A percentile compares a stretch with the other conserved stretches of the same genome.
Conservation (phyloP, 306 rosid genomes). For the Pyrus communis region DNA sequence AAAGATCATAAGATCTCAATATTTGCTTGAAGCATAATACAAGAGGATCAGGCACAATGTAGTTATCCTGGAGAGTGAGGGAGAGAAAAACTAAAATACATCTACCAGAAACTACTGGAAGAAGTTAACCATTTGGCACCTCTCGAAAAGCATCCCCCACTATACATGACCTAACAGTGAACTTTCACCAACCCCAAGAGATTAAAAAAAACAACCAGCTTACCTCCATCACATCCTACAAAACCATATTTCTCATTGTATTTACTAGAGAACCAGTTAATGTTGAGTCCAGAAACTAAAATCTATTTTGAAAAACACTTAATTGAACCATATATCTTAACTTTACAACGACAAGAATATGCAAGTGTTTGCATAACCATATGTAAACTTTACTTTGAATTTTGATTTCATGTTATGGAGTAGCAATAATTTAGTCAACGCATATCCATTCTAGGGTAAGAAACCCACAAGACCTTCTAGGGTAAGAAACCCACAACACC, state of each 20-base stretch:
- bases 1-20: background rate
- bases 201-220: background rate
- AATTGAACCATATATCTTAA: background rate
- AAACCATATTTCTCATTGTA: background rate
- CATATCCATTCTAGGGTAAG: background rate
- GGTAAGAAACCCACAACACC: background rate
- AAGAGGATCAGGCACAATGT: background rate
- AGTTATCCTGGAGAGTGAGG: background rate
- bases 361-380: background rate
- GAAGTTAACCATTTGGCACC: background rate
- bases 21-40: background rate
- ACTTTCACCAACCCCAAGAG: background rate
- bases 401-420: background rate
- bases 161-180: background rate
- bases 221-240: background rate
- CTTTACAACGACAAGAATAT: background rate
- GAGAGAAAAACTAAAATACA: background rate
- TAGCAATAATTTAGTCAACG: background rate
- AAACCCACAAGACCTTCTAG: background rate
- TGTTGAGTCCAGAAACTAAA: background rate
- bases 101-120: background rate
- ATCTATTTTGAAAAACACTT: background rate
- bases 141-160: background rate
- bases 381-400: background rate
- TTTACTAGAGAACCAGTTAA: background rate